phyloP scores from a whole-genome alignment of 345 rosid species.

The Nasturtium officinale region DNA sequence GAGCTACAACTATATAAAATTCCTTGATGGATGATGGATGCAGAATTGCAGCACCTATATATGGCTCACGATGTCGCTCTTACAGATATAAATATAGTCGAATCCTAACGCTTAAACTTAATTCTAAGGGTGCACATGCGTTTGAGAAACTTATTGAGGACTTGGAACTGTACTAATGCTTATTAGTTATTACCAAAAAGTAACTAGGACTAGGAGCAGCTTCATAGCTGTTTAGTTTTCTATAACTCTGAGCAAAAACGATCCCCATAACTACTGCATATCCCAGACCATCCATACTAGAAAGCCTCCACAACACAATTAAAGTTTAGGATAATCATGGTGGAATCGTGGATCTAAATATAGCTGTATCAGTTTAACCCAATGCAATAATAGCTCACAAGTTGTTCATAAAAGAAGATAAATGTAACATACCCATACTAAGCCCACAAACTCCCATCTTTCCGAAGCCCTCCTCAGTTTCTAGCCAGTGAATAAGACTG shows the following conservation, averaged over 20 bases:
- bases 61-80: not conserved
- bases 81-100: not conserved
- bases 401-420: not conserved
- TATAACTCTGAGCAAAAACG: not conserved
- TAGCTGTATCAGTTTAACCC: not conserved
- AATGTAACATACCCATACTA: constrained; percentile 81
- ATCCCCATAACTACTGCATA: not conserved
- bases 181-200: not conserved
- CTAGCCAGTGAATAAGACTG: constrained; percentile 88
- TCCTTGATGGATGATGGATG: not conserved
- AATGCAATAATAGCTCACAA: constrained; percentile 20
- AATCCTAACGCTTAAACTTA: not conserved
- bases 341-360: not conserved
- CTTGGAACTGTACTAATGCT: not conserved
- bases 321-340: not conserved
- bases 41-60: not conserved
- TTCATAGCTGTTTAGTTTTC: not conserved
- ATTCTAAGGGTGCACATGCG: not conserved
- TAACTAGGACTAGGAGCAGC: not conserved
- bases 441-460: constrained; percentile 97
- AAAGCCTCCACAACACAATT: constrained; percentile 3
- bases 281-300: constrained; percentile 2
- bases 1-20: not conserved
- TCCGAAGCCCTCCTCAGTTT: constrained; percentile 82
- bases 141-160: constrained; percentile 1